Base-by-base conservation (phyloP, 768 basidiomycete genomes). In the Austroboletus eburneus region DNA sequence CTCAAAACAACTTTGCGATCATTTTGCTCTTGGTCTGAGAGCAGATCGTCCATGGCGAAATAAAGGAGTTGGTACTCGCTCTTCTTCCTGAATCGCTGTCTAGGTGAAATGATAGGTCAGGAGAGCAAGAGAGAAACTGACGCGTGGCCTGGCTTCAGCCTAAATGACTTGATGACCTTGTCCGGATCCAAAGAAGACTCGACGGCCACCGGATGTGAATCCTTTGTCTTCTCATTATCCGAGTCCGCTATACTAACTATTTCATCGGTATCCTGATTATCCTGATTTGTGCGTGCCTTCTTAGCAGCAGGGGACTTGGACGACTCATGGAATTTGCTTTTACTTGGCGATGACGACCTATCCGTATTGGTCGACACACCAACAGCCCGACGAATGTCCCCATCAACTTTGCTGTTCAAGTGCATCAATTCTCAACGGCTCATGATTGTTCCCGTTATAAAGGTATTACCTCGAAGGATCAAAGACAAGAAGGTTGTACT, bases 31-130 rank as follows among this genome's bases (percentile, higher is more conserved):
- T 58, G 43, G 12, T 79, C 74, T 2, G 73, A 73, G 41, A 92
- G 66, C 6, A 87, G 81, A 2, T 73, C 69, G 0, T 72, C 75
- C 68, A 92, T 76, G 1, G 88, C 85, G 56, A 93, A 92, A 57
- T 82, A 86, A 24, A 96, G 71, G 16, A 95, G 78, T 61, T 96
- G 92, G 59, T 88, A 92, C 37, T 85, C 73, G 48, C 77, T 69
- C 54, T 73, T 57, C 34, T 46, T 54, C 50, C 67, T 67, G 33
- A 16, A 49, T n/a, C n/a, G n/a, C n/a, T n/a, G n/a, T 46, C 13
- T 20, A 39, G 17, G 34, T 43, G 21, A 20, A 46, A 24, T 12
- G 16, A 8, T 35, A 9, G 13, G 22, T 39, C 21, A 39, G 42
- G 34, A 6, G 27, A 4, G 24, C 21, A 17, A 41, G 48, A 39